Evolutionary conservation across 768 basidiomycete species (phyloP).

Genomic region (Clitopilus hobsonii): DNA sequence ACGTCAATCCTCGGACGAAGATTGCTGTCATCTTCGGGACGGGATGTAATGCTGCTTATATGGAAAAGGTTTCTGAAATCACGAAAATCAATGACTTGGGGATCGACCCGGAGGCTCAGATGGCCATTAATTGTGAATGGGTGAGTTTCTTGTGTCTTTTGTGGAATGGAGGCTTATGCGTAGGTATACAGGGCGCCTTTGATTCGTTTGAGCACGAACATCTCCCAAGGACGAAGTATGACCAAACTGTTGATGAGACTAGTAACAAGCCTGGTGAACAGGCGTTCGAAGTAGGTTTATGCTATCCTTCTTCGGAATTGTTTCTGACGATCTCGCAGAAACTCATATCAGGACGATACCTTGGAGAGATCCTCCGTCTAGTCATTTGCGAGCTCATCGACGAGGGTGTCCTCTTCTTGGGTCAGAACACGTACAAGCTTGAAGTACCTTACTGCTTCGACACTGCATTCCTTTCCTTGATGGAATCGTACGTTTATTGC

Average conservation of each 20-base stretch:
- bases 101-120: constrained; percentile 58
- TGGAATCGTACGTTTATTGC: constrained; percentile 71
- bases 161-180: neutral
- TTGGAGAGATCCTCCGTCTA: constrained; percentile 95
- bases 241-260: constrained; percentile 83
- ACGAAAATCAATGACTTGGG: constrained; percentile 80
- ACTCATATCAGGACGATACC: constrained; percentile 93
- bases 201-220: constrained; percentile 95
- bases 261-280: constrained; percentile 98
- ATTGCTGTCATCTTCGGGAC: constrained; percentile 98
- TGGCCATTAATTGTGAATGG: constrained; percentile 99
- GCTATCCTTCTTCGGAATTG: neutral
- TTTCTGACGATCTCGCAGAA: constrained; percentile 42
- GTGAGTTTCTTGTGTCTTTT: constrained; percentile 31
- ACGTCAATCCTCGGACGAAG: constrained; percentile 86
- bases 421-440: constrained; percentile 98
- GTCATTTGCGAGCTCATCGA: constrained; percentile 95
- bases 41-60: constrained; percentile 97
- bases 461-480: constrained; percentile 93
- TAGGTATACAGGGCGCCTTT: constrained; percentile 77
- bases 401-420: constrained; percentile 94
- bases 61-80: constrained; percentile 85
- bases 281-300: constrained; percentile 68
- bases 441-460: constrained; percentile 91
- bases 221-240: constrained; percentile 93